These are phyloP conservation scores for Ceratocystis harringtonii DNA, from an alignment of 2,329 filamentous ascomycete genomes.

Conservation along the genomic window DNA sequence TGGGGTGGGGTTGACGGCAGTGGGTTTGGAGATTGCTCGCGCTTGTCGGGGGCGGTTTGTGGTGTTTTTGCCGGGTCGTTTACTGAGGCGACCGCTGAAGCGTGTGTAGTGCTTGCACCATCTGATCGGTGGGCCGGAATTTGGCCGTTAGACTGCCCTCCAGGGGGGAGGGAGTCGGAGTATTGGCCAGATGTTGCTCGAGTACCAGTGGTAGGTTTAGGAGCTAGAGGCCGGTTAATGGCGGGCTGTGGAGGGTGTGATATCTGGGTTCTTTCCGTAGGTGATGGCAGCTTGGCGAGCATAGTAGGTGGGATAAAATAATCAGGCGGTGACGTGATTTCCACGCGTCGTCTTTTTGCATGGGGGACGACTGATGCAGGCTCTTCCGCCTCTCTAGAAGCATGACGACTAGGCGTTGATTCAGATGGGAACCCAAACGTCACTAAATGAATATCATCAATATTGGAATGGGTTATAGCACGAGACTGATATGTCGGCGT, in stretches of 20 bases:
- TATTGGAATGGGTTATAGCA: conserved; percentile 26
- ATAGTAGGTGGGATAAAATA: neutral
- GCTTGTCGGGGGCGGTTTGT: neutral
- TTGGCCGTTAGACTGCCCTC: neutral
- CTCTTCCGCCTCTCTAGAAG: neutral
- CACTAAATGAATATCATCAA: conserved; percentile 22
- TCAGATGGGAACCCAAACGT: conserved; percentile 3
- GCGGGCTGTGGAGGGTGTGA: neutral
- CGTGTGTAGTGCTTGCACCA: neutral
- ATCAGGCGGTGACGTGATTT: neutral
- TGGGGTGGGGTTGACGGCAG: neutral
- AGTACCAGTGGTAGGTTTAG: neutral
- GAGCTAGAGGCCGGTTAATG: neutral
- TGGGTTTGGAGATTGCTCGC: neutral
- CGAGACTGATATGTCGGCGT: conserved; percentile 23
- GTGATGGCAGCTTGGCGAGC: neutral
- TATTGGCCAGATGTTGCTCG: neutral
- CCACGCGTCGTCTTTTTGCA: neutral
- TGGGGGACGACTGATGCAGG: neutral
- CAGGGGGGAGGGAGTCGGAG: neutral
- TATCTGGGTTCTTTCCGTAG: neutral
- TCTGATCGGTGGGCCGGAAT: neutral
- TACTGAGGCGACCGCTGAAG: neutral
- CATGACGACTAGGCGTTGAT: neutral
- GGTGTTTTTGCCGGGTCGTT: neutral